Evolutionary conservation across 1,284 basidiomycete genomes (phyloP).

Genomic region (Trametes polyzona): DNA sequence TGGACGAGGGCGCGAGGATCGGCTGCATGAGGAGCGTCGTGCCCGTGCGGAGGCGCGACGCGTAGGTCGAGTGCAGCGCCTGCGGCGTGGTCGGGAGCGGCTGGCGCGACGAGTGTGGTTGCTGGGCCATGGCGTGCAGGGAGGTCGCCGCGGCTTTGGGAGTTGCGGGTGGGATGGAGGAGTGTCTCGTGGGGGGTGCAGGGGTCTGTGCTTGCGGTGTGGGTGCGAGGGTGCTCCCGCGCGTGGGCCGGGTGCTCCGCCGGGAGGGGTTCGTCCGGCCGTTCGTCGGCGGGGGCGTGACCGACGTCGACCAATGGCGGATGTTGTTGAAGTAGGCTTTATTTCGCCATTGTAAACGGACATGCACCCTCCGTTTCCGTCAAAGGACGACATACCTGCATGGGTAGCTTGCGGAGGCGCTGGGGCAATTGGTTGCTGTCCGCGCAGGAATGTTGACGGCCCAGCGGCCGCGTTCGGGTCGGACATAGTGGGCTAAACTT

Average conservation of each 20-base stretch:
- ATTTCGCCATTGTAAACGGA: not conserved
- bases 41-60: constrained; percentile 92
- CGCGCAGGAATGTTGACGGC: constrained; percentile 24
- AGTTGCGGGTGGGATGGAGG: constrained; percentile 18
- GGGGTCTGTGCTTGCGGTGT: constrained; percentile 35
- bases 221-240: constrained; percentile 39
- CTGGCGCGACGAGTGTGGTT: constrained; percentile 46
- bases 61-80: constrained; percentile 83
- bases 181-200: constrained; percentile 16
- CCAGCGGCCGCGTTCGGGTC: constrained; percentile 23
- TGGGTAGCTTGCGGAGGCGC: constrained; percentile 24
- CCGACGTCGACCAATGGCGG: constrained; percentile 59
- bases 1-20: constrained; percentile 53
- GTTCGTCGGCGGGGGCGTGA: constrained; percentile 52
- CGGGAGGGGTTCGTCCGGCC: constrained; percentile 35
- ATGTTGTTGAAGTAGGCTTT: constrained; percentile 69
- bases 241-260: constrained; percentile 42
- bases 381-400: constrained; percentile 22
- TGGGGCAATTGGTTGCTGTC: constrained; percentile 25
- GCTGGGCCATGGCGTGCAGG: constrained; percentile 11
- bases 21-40: constrained; percentile 91
- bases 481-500: constrained; percentile 6
- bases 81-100: constrained; percentile 68
- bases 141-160: not conserved
- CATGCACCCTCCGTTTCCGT: not conserved